Conservation (phyloP, 805 yeast genomes). For the Barnettozyma californica region DNA sequence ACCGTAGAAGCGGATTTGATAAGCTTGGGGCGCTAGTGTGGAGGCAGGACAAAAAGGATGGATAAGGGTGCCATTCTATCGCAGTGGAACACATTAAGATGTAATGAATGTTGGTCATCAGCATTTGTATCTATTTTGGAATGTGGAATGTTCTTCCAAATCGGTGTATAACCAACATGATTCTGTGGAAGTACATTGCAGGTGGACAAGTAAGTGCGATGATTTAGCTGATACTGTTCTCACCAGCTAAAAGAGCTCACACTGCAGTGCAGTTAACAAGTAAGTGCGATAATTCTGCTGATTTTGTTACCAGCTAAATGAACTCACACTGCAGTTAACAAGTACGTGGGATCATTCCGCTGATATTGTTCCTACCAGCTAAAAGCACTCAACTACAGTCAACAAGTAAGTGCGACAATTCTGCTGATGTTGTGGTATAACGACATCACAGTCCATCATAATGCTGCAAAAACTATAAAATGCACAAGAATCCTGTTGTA, state of each 20-base stretch:
- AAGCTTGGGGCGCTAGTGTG: slow-evolving; percentile 57
- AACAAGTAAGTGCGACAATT: not conserved
- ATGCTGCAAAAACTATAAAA: not conserved
- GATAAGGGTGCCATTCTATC: slow-evolving; percentile 91
- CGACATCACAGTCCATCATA: not conserved
- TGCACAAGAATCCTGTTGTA: not conserved
- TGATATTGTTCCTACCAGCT: not conserved
- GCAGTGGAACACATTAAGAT: slow-evolving; percentile 65
- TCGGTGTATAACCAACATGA: slow-evolving; percentile 36
- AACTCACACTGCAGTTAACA: too few relatives aligned
- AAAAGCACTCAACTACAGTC: not conserved
- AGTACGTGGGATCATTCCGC: too few relatives aligned
- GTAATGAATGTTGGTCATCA: not conserved
- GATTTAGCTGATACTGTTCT: too few relatives aligned
- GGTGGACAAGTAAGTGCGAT: too few relatives aligned
- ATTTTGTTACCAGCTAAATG: too few relatives aligned
- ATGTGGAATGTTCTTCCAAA: slow-evolving; percentile 42
- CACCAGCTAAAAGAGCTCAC: not conserved
- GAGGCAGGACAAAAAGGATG: slow-evolving; percentile 75
- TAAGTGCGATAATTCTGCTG: not conserved
- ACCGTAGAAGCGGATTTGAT: slow-evolving; percentile 58
- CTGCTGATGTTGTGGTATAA: not conserved
- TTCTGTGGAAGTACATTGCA: slow-evolving; percentile 53
- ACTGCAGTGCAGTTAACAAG: not conserved
- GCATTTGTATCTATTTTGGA: slow-evolving; percentile 13